A percentile compares a stretch with the other conserved stretches of the same genome.
phyloP scores from a whole-genome alignment of 2,329 filamentous ascomycete species.

The Xylaria sp. region DNA sequence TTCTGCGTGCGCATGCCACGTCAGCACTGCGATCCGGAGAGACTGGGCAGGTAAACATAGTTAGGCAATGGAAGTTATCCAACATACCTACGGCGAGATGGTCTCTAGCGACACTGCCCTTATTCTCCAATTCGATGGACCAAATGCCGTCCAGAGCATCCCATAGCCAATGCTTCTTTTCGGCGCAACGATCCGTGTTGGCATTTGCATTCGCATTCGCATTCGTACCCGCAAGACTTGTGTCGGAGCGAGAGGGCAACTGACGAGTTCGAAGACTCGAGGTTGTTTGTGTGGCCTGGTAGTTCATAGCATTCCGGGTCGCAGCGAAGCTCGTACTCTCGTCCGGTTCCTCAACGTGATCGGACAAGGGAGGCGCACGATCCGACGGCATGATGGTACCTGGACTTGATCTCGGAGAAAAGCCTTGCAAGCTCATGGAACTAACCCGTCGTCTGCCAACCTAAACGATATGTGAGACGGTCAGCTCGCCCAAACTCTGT shows the following conservation, averaged over 20 bases:
- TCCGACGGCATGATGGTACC: slow-evolving; percentile 42
- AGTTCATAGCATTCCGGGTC: slow-evolving; percentile 52
- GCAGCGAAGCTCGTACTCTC: slow-evolving; percentile 57
- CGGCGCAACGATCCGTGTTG: slow-evolving; percentile 32
- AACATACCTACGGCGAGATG: slow-evolving; percentile 79
- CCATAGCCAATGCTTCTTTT: slow-evolving; percentile 63
- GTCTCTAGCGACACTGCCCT: slow-evolving; percentile 84
- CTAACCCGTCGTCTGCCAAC: slow-evolving; percentile 57
- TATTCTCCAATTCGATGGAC: slow-evolving; percentile 83
- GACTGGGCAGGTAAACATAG: background rate
- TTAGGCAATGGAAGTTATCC: slow-evolving; percentile 1
- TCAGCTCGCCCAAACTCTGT: slow-evolving; percentile 9
- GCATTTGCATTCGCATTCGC: slow-evolving; percentile 40
- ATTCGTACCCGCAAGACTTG: slow-evolving; percentile 42
- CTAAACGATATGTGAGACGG: slow-evolving; percentile 43
- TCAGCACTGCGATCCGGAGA: slow-evolving; percentile 30
- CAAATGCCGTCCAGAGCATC: slow-evolving; percentile 60
- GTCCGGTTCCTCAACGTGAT: slow-evolving; percentile 47
- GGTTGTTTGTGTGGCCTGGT: slow-evolving; percentile 53
- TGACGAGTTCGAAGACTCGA: slow-evolving; percentile 42
- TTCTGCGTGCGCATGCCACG: slow-evolving; percentile 61
- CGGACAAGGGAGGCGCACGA: slow-evolving; percentile 24
- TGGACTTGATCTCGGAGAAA: slow-evolving; percentile 36
- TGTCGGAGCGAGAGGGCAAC: slow-evolving; percentile 33
- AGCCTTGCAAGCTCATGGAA: slow-evolving; percentile 50